Base-by-base conservation (phyloP, 2,329 filamentous ascomycete species). In the Elsinoe batatas region DNA sequence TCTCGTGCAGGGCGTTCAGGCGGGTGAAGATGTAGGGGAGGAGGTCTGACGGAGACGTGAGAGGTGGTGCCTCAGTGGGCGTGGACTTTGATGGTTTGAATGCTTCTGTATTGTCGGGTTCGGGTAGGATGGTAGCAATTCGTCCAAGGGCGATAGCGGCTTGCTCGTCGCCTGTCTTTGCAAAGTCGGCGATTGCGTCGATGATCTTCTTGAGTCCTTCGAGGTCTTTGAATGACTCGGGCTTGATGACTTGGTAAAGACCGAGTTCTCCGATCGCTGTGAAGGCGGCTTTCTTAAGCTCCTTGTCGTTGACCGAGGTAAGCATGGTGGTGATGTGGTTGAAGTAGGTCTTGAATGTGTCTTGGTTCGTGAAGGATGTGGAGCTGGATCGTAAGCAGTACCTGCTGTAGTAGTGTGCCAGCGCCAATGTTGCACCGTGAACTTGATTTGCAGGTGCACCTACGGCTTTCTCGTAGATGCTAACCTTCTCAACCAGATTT, bases 111-210 rank as follows among this genome's bases (percentile, higher is more conserved):
- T 66, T 60, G 0, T 65, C 61, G 38, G 74, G 69, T 33, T 78
- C 73, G 11, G 75, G 70, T 2, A 82, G 69, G 1, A 85, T 79
- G 53, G 88, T 79, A 0, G 86, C 83, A 2, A 97, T 72, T 47
- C 87, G 79, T 0, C 93, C 93, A 4, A 97, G 74, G 2, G 88
- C 82, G n/a, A 80, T 70, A 50, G 96, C 91, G 0, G 91, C 87
- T 56, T 79, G 83, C 64, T 94, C 91, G 56, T 88, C 87, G 7
- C 89, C 87, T 57, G 86, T 83, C 66, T 90, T 93, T 8, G 88
- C 85, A 58, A 85, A 80, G 0, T 77, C 74, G 5, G 80, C 76
- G 0, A 96, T 73, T 5, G 81, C 79, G 15, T 84, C 77, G 20
- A 84, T 75, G 12, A 90, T 72, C 13, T 54, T 58, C 35, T 60